These are phyloP conservation scores for Globisporangium splendens DNA, from an alignment of 352 stramenopile species.

Conservation along the genomic window DNA sequence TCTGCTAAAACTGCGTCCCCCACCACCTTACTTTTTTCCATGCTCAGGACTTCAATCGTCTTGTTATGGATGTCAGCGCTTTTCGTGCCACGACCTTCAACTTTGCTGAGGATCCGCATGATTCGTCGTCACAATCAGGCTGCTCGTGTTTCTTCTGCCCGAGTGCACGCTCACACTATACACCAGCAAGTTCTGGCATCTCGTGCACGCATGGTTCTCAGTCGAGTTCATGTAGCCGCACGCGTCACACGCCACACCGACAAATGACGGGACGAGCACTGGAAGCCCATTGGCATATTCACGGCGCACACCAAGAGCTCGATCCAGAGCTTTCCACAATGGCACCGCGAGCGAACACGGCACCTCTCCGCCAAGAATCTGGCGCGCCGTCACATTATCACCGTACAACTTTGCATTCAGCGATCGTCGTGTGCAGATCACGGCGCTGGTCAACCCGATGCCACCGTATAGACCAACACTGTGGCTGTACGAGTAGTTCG, in stretches of 20 bases:
- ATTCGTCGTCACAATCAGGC: conserved; percentile 30
- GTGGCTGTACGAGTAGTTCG: conserved; percentile 83
- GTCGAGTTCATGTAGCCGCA: conserved; percentile 53
- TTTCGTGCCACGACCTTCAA: background rate
- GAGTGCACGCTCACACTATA: conserved; percentile 74
- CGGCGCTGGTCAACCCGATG: conserved; percentile 59
- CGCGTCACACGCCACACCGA: conserved; percentile 44
- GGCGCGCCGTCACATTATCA: conserved; percentile 49
- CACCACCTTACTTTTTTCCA: background rate
- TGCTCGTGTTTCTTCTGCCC: conserved; percentile 49
- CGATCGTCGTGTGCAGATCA: conserved; percentile 75
- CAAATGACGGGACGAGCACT: conserved; percentile 40
- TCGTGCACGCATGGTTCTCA: conserved; percentile 38
- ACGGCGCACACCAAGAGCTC: conserved; percentile 49
- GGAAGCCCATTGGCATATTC: conserved; percentile 67
- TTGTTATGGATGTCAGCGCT: background rate
- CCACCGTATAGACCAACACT: conserved; percentile 71
- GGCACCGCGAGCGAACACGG: conserved; percentile 54
- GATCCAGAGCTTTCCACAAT: conserved; percentile 63
- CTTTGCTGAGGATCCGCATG: conserved; percentile 10
- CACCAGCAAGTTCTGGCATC: conserved; percentile 62
- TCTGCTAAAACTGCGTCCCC: background rate
- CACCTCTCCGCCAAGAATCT: conserved; percentile 68
- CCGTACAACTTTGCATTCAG: conserved; percentile 76
- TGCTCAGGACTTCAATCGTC: background rate